Conservation (phyloP, 441 rosid genomes). For the Corymbia calophylla region DNA sequence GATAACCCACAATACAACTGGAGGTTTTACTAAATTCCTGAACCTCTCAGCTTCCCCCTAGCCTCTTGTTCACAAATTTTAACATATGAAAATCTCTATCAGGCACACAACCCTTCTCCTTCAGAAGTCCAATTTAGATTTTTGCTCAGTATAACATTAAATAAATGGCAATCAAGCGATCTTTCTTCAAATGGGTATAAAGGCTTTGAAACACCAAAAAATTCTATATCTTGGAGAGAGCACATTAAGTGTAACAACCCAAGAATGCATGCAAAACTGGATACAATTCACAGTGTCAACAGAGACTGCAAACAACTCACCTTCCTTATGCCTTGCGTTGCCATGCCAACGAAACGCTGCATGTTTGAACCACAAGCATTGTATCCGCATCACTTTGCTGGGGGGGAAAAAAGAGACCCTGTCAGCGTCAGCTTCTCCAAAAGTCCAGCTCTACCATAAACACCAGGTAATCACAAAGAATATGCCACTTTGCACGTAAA, state of each 20-base stretch:
- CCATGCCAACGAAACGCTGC: constrained; percentile 4
- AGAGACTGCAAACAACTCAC: constrained; percentile 19
- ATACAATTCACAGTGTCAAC: not conserved
- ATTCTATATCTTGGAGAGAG: not conserved
- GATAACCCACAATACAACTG: not conserved
- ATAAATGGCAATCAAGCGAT: not conserved
- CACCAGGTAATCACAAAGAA: not conserved
- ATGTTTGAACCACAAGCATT: constrained; percentile 17
- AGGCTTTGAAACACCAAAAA: not conserved
- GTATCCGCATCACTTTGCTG: constrained; percentile 21
- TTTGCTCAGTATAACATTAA: not conserved
- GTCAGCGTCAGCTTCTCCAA: not conserved
- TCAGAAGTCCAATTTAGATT: not conserved
- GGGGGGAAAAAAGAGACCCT: not conserved
- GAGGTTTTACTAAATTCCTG: not conserved
- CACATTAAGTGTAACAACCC: not conserved
- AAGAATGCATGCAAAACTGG: not conserved
- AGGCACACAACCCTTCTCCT: not conserved
- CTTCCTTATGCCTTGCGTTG: constrained; percentile 5
- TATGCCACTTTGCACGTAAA: not conserved
- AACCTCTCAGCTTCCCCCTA: not conserved
- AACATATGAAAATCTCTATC: not conserved
- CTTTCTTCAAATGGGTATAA: not conserved
- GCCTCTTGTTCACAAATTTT: not conserved
- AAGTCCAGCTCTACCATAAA: not conserved